Conservation (phyloP, 495 filamentous ascomycete genomes). For the Mytilinidion resinicola region DNA sequence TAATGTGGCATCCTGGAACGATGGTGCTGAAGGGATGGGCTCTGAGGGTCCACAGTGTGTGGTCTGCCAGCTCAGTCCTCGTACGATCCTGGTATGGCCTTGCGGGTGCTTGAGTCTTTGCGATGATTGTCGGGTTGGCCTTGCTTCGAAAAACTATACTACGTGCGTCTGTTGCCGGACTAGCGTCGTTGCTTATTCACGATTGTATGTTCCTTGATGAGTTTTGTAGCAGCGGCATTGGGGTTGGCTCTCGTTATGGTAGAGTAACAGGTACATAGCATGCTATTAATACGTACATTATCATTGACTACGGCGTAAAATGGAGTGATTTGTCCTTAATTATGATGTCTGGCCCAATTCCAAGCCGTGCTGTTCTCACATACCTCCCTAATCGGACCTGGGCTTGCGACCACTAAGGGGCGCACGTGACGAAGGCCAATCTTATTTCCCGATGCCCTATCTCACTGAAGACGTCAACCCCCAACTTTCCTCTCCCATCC, state of each 20-base stretch:
- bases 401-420: too few relatives aligned
- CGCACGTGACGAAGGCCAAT: too few relatives aligned
- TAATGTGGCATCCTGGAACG: slow-evolving; percentile 49
- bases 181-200: slow-evolving; percentile 77
- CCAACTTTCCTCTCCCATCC: too few relatives aligned
- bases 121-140: slow-evolving; percentile 86
- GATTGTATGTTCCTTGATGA: slow-evolving; percentile 76
- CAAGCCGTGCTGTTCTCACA: too few relatives aligned
- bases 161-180: slow-evolving; percentile 90
- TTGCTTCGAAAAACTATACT: slow-evolving; percentile 95
- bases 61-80: slow-evolving; percentile 79
- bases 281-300: too few relatives aligned
- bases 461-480: too few relatives aligned
- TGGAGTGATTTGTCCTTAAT: too few relatives aligned
- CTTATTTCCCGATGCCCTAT: too few relatives aligned
- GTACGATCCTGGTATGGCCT: slow-evolving; percentile 92
- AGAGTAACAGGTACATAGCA: too few relatives aligned
- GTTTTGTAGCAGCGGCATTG: not conserved
- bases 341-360: too few relatives aligned
- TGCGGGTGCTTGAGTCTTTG: slow-evolving; percentile 91
- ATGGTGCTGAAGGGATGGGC: slow-evolving; percentile 64
- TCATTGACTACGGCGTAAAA: too few relatives aligned
- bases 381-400: too few relatives aligned
- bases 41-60: slow-evolving; percentile 80
- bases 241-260: not conserved